Base-by-base conservation (phyloP, 805 yeast genomes). In the Tetrapisispora fleetii region DNA sequence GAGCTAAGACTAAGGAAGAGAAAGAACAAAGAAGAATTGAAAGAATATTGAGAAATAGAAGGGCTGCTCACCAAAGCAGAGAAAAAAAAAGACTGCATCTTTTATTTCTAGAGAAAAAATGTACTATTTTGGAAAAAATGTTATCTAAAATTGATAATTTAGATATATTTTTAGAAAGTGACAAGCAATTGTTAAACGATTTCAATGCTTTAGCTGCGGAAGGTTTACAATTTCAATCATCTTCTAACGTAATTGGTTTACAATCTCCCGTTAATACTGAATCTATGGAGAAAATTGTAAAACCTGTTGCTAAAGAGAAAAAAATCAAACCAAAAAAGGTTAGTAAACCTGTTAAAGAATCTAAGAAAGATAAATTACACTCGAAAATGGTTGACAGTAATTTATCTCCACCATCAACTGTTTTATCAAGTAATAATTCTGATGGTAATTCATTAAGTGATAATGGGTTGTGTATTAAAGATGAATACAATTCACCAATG, bases 1-100 rank as follows among this genome's bases (percentile, higher is more conserved):
- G 98, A 58, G 98, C 99, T 7, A 88, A 85, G 75, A 93, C 99
- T 39, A 79, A 85, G 57, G 96, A 90, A 69, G 98, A 91, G 70
- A 93, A 91, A 71, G 98, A 93, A 67, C 98, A 91, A 70, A 82
- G 98, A 55, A 78, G 96, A 43, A 80, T 90, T 48, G 98, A 93
- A 69, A 75, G 99, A 46, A 90, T 93, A 45, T 73, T 91, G 58
- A 78, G 99, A 64, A 91, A 91, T 68, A 79, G 98, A 62, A 84
- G 91, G 64, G 98, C 98, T 16, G 99, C 99, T 43, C 98, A 91
- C 65, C 95, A 96, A 47, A 86, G 96, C 28, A 79, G 99, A 56
- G 99, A 93, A 64, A 90, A 91, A 78, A 91, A 91, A 77, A 79
- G 98, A 64, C 79, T 81, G 62, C 95, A 91, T 63, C 83, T 93